Evolutionary conservation across 306 rosid genomes (phyloP).

Genomic region (Cucurbita pepo): DNA sequence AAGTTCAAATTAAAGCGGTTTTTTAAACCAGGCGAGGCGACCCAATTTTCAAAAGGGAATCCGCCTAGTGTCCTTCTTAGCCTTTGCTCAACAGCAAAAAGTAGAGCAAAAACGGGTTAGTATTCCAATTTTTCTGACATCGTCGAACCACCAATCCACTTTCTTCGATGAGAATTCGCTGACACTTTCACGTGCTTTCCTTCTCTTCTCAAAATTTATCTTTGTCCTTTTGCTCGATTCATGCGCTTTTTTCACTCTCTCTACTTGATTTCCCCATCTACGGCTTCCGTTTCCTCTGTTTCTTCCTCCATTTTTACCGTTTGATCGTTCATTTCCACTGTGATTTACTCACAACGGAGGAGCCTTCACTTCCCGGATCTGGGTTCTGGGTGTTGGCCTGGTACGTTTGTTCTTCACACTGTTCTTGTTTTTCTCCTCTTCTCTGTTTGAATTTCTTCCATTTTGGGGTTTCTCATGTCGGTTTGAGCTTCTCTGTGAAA

Average conservation of each 20-base stretch:
- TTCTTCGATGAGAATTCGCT: slow-evolving; percentile 11
- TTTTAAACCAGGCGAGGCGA: background rate
- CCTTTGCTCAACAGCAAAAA: background rate
- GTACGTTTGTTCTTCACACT: background rate
- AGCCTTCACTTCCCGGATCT: slow-evolving; percentile 20
- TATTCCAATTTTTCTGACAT: slow-evolving; percentile 29
- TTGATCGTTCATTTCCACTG: slow-evolving; percentile 1
- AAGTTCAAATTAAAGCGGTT: slow-evolving; percentile 5
- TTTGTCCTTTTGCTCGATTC: slow-evolving; percentile 13
- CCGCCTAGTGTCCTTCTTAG: background rate
- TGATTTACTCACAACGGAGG: background rate
- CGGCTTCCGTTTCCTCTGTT: background rate
- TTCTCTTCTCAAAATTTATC: slow-evolving; percentile 6
- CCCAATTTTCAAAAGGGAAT: background rate
- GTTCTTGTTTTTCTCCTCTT: background rate
- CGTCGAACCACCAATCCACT: background rate
- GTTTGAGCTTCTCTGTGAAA: background rate
- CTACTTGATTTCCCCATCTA: background rate
- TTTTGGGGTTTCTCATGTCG: background rate
- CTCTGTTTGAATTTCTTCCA: background rate
- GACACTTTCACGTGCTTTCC: slow-evolving; percentile 58
- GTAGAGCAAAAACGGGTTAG: background rate
- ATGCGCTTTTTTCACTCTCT: slow-evolving; percentile 28
- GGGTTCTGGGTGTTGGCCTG: slow-evolving; percentile 7
- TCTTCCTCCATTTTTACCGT: background rate